Evolutionary conservation across 192 early-diverging fungal species (phyloP), one percentile per base, ranked within the genome.

Genomic region (Backusella westeae): DNA sequence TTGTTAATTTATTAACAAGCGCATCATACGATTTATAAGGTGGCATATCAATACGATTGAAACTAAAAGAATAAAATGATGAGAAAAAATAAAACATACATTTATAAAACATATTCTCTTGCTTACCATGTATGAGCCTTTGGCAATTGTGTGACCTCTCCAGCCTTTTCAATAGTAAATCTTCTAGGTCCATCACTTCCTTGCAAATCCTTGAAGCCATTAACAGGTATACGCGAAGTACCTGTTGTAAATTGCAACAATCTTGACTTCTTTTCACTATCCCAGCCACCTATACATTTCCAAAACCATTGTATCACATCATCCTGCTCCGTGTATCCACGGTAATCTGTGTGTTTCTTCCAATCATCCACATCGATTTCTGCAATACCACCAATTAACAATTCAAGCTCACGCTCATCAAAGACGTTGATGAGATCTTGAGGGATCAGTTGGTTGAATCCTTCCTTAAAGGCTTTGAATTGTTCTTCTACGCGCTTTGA

Each of bases 301-400:
- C 97, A 99, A 90, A 99, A 99, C 93, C 93, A 96, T 81, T 94
- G 93, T 74, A 98, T 89, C 5, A 96, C 93, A 77, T 96, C 94
- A 81, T 99, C 97, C 26, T 93, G 91, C 81, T 99, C 96, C 14
- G 93, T 95, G 87, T 96, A 99, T n/a, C 96, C 96, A 74, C 97
- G 84, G 77, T 99, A 99, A 82, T 99, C 96, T 3, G 96, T 99
- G 79, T 98, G 89, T 85, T 97, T 99, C 89, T 95, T 96, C 97
- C 97, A 99, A 84, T 99, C 97, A 46, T 97, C 96, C 6, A 97
- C 86, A 85, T 99, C 96, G 69, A 99, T 95, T 74, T 99, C 96
- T 34, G 93, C 93, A 77, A 99, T 91, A 73, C 97, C 97, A 38
- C 97, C 96, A 85, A 99, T 97, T 56, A 99, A 88, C 65, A 99